These are phyloP conservation scores for Oemleria cerasiformis DNA, from an alignment of 306 rosid genomes.

Conservation along the genomic window DNA sequence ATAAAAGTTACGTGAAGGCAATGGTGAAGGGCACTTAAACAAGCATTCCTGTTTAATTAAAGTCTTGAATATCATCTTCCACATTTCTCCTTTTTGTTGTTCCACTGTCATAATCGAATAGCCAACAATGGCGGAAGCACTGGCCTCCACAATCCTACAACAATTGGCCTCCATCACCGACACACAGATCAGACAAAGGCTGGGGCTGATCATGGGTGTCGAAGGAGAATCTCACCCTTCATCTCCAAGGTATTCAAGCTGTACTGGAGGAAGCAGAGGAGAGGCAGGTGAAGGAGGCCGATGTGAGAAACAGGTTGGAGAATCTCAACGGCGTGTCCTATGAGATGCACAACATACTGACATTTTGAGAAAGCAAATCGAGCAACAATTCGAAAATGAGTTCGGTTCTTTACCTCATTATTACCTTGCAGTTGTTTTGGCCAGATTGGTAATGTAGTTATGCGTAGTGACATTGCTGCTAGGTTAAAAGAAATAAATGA, in stretches of 20 bases:
- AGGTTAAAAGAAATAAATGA: not conserved
- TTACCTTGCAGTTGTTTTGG: not conserved
- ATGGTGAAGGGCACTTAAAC: too few relatives aligned
- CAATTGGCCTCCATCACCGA: not conserved
- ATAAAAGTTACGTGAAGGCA: too few relatives aligned
- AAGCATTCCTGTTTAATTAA: too few relatives aligned
- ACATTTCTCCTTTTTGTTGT: too few relatives aligned
- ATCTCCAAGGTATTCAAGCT: not conserved
- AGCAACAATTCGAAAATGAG: not conserved
- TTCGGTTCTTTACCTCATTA: too few relatives aligned
- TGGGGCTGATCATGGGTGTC: not conserved
- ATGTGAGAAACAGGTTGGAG: not conserved
- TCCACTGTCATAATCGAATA: too few relatives aligned
- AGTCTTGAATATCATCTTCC: too few relatives aligned
- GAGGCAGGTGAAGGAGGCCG: constrained; percentile 2
- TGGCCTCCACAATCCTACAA: not conserved
- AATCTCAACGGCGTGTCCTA: not conserved
- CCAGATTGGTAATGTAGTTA: not conserved
- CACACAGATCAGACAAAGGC: not conserved
- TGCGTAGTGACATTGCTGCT: not conserved
- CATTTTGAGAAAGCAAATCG: not conserved
- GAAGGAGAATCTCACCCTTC: not conserved
- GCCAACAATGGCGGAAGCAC: constrained; percentile 11
- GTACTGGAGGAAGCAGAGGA: constrained; percentile 18
- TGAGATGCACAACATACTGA: not conserved